Percentiles rank a stretch among this genome's conserved stretches.
Evolutionary conservation across 2,329 filamentous ascomycete species (phyloP).

Genomic region (Arachnomyces sp.): DNA sequence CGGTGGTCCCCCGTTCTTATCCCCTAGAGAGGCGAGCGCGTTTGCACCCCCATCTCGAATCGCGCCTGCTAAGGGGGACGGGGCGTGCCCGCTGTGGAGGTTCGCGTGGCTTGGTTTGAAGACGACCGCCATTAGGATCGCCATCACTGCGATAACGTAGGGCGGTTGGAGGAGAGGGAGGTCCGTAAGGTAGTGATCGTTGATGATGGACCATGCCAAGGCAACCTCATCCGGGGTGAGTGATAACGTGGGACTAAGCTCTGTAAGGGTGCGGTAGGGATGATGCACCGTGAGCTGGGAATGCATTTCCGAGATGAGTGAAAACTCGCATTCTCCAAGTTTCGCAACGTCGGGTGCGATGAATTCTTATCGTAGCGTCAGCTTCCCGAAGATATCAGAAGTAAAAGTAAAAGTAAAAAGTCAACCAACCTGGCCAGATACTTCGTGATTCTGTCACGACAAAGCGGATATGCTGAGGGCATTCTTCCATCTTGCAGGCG

Average conservation of each 20-base stretch:
- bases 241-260: conserved; percentile 59
- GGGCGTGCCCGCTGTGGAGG: conserved; percentile 25
- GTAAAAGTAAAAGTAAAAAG: conserved; percentile 1
- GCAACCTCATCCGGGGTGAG: conserved; percentile 70
- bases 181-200: conserved; percentile 88
- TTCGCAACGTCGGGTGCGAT: conserved; percentile 69
- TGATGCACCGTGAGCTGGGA: conserved; percentile 86
- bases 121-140: conserved; percentile 75
- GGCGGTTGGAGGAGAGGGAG: conserved; percentile 77
- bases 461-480: conserved; percentile 87
- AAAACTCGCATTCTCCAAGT: conserved; percentile 90
- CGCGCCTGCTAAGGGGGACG: conserved; percentile 24
- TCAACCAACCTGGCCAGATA: conserved; percentile 61
- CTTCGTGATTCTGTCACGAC: conserved; percentile 78
- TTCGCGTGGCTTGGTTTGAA: conserved; percentile 56
- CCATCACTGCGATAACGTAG: conserved; percentile 80
- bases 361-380: conserved; percentile 45
- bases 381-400: conserved; percentile 3
- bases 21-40: conserved; percentile 27
- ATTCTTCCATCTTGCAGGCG: conserved; percentile 97
- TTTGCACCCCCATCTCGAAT: conserved; percentile 29
- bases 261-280: conserved; percentile 72
- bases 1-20: conserved; percentile 24
- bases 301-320: conserved; percentile 80
- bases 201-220: conserved; percentile 74